These are phyloP conservation scores for Magnolia sinica DNA, from an alignment of 164 flowering plant genomes.

Conservation along the genomic window DNA sequence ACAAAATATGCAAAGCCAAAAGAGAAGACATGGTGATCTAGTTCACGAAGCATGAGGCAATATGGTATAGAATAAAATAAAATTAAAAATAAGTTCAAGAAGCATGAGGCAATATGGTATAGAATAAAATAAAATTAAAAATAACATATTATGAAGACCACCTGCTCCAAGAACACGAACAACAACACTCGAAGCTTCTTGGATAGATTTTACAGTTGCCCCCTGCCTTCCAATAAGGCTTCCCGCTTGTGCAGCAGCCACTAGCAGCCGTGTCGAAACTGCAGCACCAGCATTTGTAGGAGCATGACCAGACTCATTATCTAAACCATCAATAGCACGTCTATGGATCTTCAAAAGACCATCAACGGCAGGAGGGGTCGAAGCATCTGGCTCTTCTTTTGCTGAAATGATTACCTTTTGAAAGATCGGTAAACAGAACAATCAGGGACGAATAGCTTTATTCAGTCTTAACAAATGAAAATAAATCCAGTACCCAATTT, in stretches of 20 bases:
- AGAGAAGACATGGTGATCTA: too few relatives aligned
- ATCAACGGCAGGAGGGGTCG: slow-evolving; percentile 88
- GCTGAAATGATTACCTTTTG: slow-evolving; percentile 93
- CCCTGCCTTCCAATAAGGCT: slow-evolving; percentile 95
- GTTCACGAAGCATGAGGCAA: too few relatives aligned
- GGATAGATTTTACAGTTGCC: slow-evolving; percentile 83
- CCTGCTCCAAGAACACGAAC: slow-evolving; percentile 92
- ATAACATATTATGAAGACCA: slow-evolving; percentile 11
- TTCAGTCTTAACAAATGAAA: not conserved
- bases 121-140: too few relatives aligned
- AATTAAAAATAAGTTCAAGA: too few relatives aligned
- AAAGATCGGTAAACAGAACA: slow-evolving; percentile 5
- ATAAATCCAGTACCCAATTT: not conserved
- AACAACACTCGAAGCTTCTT: slow-evolving; percentile 71
- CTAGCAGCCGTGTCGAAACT: slow-evolving; percentile 68
- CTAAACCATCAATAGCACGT: slow-evolving; percentile 75
- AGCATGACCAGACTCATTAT: slow-evolving; percentile 56
- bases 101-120: too few relatives aligned
- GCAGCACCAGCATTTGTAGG: slow-evolving; percentile 44
- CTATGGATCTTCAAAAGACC: slow-evolving; percentile 85
- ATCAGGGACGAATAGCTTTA: not conserved
- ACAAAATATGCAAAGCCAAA: too few relatives aligned
- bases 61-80: too few relatives aligned
- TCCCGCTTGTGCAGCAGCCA: slow-evolving; percentile 90
- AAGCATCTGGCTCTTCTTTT: slow-evolving; percentile 83